Conservation (phyloP, 1,284 basidiomycete species). For the Schizophyllum amplum region DNA sequence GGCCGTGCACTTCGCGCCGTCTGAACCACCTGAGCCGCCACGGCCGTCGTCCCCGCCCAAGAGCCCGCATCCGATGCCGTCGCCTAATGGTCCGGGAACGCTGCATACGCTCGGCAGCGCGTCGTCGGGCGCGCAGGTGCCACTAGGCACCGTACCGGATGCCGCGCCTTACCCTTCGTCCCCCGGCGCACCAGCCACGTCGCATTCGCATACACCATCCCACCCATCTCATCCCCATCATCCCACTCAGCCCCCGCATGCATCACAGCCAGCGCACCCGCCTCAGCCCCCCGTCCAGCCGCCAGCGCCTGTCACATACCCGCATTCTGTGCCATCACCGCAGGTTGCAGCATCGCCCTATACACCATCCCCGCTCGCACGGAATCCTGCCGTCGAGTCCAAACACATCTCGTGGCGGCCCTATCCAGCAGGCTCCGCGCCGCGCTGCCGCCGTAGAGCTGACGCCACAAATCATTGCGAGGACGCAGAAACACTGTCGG, state of each 20-base stretch:
- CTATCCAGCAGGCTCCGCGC: too few relatives aligned
- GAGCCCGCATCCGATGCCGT: not conserved
- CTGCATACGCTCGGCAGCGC: slow-evolving; percentile 11
- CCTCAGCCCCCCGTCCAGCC: slow-evolving; percentile 12
- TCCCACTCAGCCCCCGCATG: slow-evolving; percentile 12
- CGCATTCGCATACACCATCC: too few relatives aligned
- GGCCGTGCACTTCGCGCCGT: slow-evolving; percentile 40
- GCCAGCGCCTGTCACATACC: too few relatives aligned
- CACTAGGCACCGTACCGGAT: slow-evolving; percentile 5
- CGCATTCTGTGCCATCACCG: too few relatives aligned
- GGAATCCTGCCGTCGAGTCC: not conserved
- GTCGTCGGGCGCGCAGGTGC: slow-evolving; percentile 9
- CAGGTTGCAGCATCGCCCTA: slow-evolving; percentile 7
- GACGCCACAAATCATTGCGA: slow-evolving; percentile 56
- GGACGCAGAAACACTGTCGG: slow-evolving; percentile 82
- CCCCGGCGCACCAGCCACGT: too few relatives aligned
- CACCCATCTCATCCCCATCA: too few relatives aligned
- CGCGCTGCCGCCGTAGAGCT: slow-evolving; percentile 37
- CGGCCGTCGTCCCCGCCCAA: slow-evolving; percentile 3
- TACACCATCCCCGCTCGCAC: not conserved
- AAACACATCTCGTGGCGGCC: slow-evolving; percentile 10
- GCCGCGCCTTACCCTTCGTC: slow-evolving; percentile 8
- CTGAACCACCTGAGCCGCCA: slow-evolving; percentile 21
- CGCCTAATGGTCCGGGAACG: slow-evolving; percentile 1
- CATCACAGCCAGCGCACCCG: too few relatives aligned